Conservation (phyloP, 192 early-diverging fungal species). For the Entophlyctis luteolus region DNA sequence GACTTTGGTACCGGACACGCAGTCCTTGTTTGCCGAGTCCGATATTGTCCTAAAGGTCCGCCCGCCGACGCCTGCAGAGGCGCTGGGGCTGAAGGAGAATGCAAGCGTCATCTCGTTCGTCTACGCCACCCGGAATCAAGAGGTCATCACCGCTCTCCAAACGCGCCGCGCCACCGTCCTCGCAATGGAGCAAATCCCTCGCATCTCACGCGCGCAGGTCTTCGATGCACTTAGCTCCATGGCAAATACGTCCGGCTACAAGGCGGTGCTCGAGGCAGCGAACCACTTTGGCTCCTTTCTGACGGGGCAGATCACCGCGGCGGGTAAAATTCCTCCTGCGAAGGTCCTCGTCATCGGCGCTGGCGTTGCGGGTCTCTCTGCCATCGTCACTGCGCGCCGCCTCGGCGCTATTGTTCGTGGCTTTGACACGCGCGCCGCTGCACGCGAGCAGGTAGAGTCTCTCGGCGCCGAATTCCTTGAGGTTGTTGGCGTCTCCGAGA, state of each 20-base stretch:
- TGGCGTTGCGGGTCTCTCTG: conserved; percentile 35
- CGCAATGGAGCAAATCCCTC: conserved; percentile 30
- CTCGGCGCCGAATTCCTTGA: conserved; percentile 36
- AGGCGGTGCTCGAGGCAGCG: conserved; percentile 33
- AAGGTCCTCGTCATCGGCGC: conserved; percentile 39
- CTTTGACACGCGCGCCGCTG: conserved; percentile 34
- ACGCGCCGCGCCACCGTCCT: conserved; percentile 2
- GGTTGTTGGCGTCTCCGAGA: conserved; percentile 26
- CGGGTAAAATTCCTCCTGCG: conserved; percentile 37
- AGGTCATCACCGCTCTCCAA: conserved; percentile 6
- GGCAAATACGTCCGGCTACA: conserved; percentile 41
- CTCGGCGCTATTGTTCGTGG: conserved; percentile 38
- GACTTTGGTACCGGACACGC: neutral
- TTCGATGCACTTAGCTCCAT: conserved; percentile 38
- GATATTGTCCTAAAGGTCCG: conserved; percentile 36
- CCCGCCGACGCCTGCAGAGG: conserved; percentile 17
- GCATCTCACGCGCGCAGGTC: conserved; percentile 32
- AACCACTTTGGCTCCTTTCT: conserved; percentile 36
- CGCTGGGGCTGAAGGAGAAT: conserved; percentile 8
- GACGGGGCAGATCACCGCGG: conserved; percentile 39
- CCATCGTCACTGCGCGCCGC: conserved; percentile 33
- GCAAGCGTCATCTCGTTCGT: conserved; percentile 29
- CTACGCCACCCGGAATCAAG: conserved; percentile 22
- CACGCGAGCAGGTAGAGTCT: conserved; percentile 32
- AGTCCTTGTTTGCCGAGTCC: neutral